Evolutionary conservation across 2,329 filamentous ascomycete genomes (phyloP).

Genomic region (Colletotrichum melonis): DNA sequence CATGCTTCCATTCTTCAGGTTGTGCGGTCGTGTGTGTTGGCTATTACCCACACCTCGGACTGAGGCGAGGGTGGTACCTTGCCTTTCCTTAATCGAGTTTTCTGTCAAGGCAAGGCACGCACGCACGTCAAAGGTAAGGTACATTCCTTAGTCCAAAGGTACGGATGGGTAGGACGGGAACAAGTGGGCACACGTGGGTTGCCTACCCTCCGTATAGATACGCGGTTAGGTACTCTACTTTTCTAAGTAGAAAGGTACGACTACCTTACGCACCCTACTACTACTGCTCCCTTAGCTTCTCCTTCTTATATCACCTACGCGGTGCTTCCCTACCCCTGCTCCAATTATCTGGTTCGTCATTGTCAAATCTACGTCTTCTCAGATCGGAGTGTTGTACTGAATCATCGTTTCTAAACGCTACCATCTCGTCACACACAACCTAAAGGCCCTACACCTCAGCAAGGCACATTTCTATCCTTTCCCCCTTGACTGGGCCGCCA

Average conservation of each 20-base stretch:
- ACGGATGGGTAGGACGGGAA: not conserved
- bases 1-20: constrained; percentile 10
- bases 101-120: constrained; percentile 12
- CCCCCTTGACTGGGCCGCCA: not conserved
- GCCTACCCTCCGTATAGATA: constrained; percentile 3
- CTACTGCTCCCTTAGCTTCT: not conserved
- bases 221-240: not conserved
- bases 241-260: constrained; percentile 6
- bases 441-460: not conserved
- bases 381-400: constrained; percentile 10
- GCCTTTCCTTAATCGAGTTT: not conserved
- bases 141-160: not conserved
- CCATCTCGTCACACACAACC: constrained; percentile 4
- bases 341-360: not conserved
- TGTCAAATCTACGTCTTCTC: constrained; percentile 3
- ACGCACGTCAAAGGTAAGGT: constrained; percentile 4
- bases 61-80: constrained; percentile 4
- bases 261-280: not conserved
- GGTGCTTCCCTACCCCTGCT: constrained; percentile 19
- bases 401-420: constrained; percentile 4
- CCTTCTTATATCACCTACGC: constrained; percentile 19
- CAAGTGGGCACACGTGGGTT: constrained; percentile 10
- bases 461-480: not conserved
- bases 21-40: not conserved
- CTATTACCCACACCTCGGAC: constrained; percentile 1